A percentile compares a stretch with the other conserved stretches of the same genome.
Conservation (phyloP, 2,329 filamentous ascomycete species). For the Fusarium lateritium region DNA sequence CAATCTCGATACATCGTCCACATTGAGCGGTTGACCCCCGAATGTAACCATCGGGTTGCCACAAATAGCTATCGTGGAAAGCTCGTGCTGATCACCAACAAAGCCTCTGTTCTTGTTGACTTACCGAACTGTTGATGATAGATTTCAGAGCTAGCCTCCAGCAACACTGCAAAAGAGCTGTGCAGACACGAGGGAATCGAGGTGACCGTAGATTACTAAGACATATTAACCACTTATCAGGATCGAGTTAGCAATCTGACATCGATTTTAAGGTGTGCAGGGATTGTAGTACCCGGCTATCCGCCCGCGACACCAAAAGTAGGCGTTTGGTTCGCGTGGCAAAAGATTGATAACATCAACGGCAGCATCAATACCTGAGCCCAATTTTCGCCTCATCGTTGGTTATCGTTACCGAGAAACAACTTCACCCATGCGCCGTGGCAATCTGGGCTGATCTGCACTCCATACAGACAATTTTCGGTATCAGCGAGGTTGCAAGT, state of each 20-base stretch:
- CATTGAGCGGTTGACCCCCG: background rate
- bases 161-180: background rate
- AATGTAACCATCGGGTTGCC: background rate
- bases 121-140: background rate
- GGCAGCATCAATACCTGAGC: background rate
- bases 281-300: constrained; percentile 12
- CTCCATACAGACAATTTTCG: background rate
- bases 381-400: constrained; percentile 8
- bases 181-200: background rate
- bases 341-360: constrained; percentile 8
- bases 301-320: background rate
- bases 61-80: background rate
- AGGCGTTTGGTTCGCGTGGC: constrained; percentile 3
- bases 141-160: background rate
- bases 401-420: constrained; percentile 6
- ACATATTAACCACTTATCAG: background rate
- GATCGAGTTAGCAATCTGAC: background rate
- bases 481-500: background rate
- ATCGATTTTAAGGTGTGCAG: background rate
- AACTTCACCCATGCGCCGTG: background rate
- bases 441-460: constrained; percentile 4
- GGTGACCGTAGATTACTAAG: constrained; percentile 5
- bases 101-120: background rate
- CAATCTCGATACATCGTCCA: background rate
- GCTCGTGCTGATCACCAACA: fast-evolving